Base-by-base conservation (phyloP, 768 basidiomycete species). In the Phlebiopsis gigantea region DNA sequence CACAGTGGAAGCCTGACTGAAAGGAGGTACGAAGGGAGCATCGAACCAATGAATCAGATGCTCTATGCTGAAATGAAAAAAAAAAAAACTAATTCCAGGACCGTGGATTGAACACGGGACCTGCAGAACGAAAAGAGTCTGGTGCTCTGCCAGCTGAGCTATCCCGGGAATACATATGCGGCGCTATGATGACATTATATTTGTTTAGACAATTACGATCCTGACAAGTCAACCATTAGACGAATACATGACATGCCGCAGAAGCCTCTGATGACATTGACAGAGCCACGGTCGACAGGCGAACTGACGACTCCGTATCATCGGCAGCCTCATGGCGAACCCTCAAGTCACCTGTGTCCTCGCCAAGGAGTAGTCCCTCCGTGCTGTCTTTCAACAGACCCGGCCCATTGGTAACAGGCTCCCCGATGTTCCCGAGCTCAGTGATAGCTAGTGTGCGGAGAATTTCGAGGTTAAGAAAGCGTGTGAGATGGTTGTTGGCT, bases 91-190 rank as follows among this genome's bases (percentile, higher is more conserved):
- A 68, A 66, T 84, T 82, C 80, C 82, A 81, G 78, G 77, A 82
- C 81, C 81, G 81, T 81, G 82, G 82, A 82, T 84, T 77, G 82
- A 84, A 84, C 82, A 81, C 81, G 77, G 80, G 82, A 84, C 82
- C 82, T 84, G 78, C 79, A 84, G 82, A 84, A 76, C 3, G 50
- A 21, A 39, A 39, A 65, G 66, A 68, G 67, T 68, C 66, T 68
- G 66, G 64, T 65, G 66, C 67, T 67, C 66, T 67, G 64, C 67
- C 66, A 68, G 65, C 67, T 68, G 67, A 68, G 66, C 66, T 68
- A 68, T 68, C 66, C 64, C 67, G 66, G 65, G 12, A 17, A 39
- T 9, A 39, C 34, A 17, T 12, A 17, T 39, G 34, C 12, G 34
- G 2, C 34, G 7, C 31, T 34, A 14, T 34, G 6, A 34, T 7